Percentiles rank a stretch among this genome's conserved stretches.
These are phyloP conservation scores for Phytopythium sindhum DNA, from an alignment of 352 stramenopile genomes.

Conservation along the genomic window DNA sequence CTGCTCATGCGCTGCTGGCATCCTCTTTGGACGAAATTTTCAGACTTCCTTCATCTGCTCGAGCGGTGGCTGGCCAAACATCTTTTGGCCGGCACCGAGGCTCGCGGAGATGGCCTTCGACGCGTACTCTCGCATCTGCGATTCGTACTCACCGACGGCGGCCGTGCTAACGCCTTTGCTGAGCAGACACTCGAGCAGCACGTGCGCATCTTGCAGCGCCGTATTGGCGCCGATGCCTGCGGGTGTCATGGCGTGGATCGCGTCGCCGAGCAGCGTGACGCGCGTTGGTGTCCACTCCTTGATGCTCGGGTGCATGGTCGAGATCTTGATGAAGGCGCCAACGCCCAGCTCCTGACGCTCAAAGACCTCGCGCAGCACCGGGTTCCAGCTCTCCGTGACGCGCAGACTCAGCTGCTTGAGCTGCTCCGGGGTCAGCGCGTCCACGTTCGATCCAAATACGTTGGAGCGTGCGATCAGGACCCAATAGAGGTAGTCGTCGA, in stretches of 20 bases:
- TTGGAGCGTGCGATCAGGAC: constrained; percentile 45
- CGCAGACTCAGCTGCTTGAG: constrained; percentile 36
- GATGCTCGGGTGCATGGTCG: constrained; percentile 44
- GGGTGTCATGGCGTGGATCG: constrained; percentile 55
- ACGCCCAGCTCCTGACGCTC: constrained; percentile 35
- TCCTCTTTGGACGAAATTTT: background rate
- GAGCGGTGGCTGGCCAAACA: constrained; percentile 42
- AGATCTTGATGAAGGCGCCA: constrained; percentile 55
- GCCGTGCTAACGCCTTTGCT: constrained; percentile 37
- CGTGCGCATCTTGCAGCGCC: constrained; percentile 43
- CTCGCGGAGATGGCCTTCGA: constrained; percentile 34
- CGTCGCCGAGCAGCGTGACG: constrained; percentile 56
- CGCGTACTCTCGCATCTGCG: constrained; percentile 41
- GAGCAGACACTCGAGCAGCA: constrained; percentile 41
- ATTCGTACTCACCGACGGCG: constrained; percentile 50
- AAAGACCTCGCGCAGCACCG: constrained; percentile 34
- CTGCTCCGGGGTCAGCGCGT: constrained; percentile 34
- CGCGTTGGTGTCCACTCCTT: constrained; percentile 33
- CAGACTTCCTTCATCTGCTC: constrained; percentile 31
- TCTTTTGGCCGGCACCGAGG: constrained; percentile 33
- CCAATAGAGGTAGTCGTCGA: constrained; percentile 63
- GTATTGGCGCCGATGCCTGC: constrained; percentile 56
- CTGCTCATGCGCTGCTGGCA: background rate
- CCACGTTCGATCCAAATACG: constrained; percentile 33
- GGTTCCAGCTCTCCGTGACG: constrained; percentile 44